Evolutionary conservation across 169 alveolate genomes (phyloP).

Genomic region (Plasmodium malariae): DNA sequence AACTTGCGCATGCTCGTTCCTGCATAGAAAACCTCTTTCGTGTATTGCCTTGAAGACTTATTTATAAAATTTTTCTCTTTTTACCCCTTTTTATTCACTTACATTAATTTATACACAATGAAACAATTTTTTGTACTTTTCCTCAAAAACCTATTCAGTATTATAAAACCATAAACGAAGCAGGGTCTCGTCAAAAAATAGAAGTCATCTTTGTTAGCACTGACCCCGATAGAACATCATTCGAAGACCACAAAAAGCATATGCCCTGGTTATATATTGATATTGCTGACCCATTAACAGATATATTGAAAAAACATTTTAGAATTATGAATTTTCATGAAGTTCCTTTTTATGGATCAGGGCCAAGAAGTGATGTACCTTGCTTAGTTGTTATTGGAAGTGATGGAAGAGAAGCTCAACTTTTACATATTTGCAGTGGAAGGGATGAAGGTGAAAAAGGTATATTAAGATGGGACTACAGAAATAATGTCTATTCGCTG

Average conservation of each 20-base stretch:
- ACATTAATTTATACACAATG: background rate
- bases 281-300: constrained; percentile 80
- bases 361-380: constrained; percentile 82
- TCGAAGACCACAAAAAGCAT: constrained; percentile 75
- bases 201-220: constrained; percentile 80
- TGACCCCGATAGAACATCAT: constrained; percentile 77
- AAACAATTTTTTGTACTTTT: constrained; percentile 1
- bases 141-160: constrained; percentile 54
- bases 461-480: constrained; percentile 77
- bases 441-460: constrained; percentile 85
- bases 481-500: constrained; percentile 60
- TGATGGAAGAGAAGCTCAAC: constrained; percentile 84
- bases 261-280: constrained; percentile 84
- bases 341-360: constrained; percentile 77
- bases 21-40: too few relatives aligned
- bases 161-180: constrained; percentile 82
- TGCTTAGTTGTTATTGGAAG: constrained; percentile 82
- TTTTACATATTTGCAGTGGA: constrained; percentile 81
- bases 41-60: too few relatives aligned
- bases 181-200: constrained; percentile 81
- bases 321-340: constrained; percentile 74
- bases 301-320: constrained; percentile 78
- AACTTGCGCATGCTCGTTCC: background rate
- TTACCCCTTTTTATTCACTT: background rate
- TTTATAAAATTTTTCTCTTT: too few relatives aligned